A percentile compares a stretch with the other conserved stretches of the same genome.
phyloP scores from a whole-genome alignment of 1,284 basidiomycete species.

The Cystobasidiaceae sp. region DNA sequence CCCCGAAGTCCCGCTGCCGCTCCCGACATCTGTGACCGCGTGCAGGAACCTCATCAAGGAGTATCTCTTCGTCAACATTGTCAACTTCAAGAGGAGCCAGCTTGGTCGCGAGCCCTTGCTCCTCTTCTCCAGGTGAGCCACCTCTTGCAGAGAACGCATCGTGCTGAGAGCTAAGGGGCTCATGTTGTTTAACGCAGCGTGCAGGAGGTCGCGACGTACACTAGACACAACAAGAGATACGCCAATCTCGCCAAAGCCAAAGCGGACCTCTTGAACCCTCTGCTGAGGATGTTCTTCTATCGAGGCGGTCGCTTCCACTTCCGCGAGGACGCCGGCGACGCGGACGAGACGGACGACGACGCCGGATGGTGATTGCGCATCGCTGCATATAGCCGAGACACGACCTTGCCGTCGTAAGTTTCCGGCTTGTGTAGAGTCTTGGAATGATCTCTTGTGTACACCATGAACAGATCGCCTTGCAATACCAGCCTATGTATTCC shows the following conservation, averaged over 20 bases:
- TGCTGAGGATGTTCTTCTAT: slow-evolving; percentile 1
- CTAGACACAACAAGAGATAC: neutral
- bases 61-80: slow-evolving; percentile 8
- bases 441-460: too few relatives aligned
- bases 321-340: neutral
- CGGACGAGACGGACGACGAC: neutral
- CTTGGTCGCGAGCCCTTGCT: neutral
- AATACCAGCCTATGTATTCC: neutral
- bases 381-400: too few relatives aligned
- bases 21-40: neutral
- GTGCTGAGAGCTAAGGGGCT: too few relatives aligned
- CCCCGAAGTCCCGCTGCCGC: neutral
- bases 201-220: neutral
- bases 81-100: slow-evolving; percentile 2
- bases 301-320: neutral
- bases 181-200: too few relatives aligned
- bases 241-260: slow-evolving; percentile 3
- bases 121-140: slow-evolving; percentile 3
- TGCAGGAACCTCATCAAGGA: slow-evolving; percentile 7
- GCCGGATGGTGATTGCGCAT: too few relatives aligned
- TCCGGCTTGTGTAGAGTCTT: too few relatives aligned
- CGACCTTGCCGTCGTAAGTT: too few relatives aligned
- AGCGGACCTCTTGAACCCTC: slow-evolving; percentile 2
- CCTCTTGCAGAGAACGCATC: too few relatives aligned
- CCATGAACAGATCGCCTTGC: too few relatives aligned